phyloP scores from a whole-genome alignment of 371 early-diverging fungal genomes.

The Apophysomyces ossiformis region DNA sequence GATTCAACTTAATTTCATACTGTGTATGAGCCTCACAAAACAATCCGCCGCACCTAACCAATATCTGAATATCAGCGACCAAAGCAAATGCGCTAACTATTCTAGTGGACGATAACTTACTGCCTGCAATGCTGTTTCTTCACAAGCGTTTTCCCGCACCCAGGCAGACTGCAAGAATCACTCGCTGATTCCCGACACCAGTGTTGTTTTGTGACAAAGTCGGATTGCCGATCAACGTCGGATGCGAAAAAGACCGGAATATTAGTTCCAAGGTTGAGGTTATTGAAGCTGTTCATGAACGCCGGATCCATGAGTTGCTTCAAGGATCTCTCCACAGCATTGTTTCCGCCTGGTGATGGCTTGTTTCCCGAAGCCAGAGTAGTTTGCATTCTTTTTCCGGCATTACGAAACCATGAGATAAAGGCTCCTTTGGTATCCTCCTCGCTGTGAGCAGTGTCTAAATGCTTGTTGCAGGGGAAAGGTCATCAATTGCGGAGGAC shows the following conservation, averaged over 20 bases:
- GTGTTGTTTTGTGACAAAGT: slow-evolving; percentile 53
- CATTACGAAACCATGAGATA: slow-evolving; percentile 48
- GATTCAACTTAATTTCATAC: slow-evolving; percentile 71
- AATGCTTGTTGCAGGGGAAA: slow-evolving; percentile 31
- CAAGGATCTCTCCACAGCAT: slow-evolving; percentile 22
- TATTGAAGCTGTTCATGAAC: slow-evolving; percentile 28
- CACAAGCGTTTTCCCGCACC: slow-evolving; percentile 45
- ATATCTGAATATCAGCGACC: neutral
- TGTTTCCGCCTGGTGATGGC: slow-evolving; percentile 14
- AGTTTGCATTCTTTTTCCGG: slow-evolving; percentile 49
- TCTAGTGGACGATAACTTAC: slow-evolving; percentile 21
- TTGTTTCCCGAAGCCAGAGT: slow-evolving; percentile 25
- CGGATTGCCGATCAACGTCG: slow-evolving; percentile 33
- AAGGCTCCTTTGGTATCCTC: slow-evolving; percentile 53
- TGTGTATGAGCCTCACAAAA: slow-evolving; percentile 75
- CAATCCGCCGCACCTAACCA: slow-evolving; percentile 70
- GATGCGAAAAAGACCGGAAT: slow-evolving; percentile 42
- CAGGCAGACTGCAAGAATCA: slow-evolving; percentile 46
- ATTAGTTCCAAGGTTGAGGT: slow-evolving; percentile 22
- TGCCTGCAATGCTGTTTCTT: slow-evolving; percentile 53
- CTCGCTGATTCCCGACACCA: slow-evolving; percentile 57
- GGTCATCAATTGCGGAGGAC: neutral
- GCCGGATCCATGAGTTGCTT: slow-evolving; percentile 41
- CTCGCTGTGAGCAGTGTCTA: slow-evolving; percentile 44
- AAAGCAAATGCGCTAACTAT: neutral